Evolutionary conservation across 495 filamentous ascomycete genomes (phyloP), one percentile per base, ranked within the genome.

Genomic region (Xylaria cubensis): DNA sequence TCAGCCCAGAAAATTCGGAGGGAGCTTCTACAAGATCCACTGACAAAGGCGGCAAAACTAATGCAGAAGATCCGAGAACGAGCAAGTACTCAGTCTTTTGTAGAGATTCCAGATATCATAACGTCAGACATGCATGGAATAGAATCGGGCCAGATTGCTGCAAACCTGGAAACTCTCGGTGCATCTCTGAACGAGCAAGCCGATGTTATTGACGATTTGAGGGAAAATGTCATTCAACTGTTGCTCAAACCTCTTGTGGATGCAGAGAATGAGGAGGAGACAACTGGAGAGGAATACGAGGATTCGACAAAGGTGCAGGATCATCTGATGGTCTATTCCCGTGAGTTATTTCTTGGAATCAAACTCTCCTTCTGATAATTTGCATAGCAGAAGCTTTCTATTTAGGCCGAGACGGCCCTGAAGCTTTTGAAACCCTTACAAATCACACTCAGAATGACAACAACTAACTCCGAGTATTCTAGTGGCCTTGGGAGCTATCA

Each of bases 231-330:
- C 72, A 85, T 92, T 42, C 83, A 91, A 62, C 86, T 95, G 24
- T 85, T 98, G 2, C 81, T 90, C 1, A 85, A 90, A 56, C 88
- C 92, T 0, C 85, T 99, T 8, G 91, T 99, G 29, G 96, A 98
- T 74, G 88, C 94, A 74, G 94, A 97, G 63, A 86, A 89, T 8
- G 87, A 86, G 17, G 82, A 86, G 9, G 92, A 96, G 46, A 86
- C 90, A 1, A 92, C 94, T 50, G 95, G 96, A 44, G 89, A 97
- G 29, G 95, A 98, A 78, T 97, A 96, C 72, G 93, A 94, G 72
- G 88, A 91, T 19, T 96, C 95, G 3, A 95, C 92, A 0, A 93
- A 92, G 78, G 86, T 91, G 53, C 95, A 98, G 79, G 94, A 97
- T 72, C 82, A 86, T 41, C 90, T 97, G 46, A 92, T 94, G 81